Conservation (phyloP, 2,329 filamentous ascomycete genomes). For the Clonostachys rhizophaga region DNA sequence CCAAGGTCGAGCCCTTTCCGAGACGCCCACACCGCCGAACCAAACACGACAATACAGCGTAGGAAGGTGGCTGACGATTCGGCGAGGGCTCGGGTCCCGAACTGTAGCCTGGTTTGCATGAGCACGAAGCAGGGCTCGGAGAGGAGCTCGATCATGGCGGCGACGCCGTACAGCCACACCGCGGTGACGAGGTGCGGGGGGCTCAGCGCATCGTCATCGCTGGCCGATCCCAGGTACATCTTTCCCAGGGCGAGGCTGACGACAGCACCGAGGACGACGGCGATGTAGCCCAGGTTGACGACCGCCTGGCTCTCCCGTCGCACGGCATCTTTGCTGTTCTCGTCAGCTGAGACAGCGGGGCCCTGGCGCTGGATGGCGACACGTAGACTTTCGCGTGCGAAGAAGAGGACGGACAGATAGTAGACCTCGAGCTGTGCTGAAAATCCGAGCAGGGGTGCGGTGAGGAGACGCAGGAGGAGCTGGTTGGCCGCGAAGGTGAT, state of each 20-base stretch:
- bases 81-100: slow-evolving; percentile 73
- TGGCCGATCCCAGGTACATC: slow-evolving; percentile 58
- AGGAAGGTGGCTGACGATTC: slow-evolving; percentile 79
- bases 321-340: slow-evolving; percentile 5
- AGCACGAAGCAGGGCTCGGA: slow-evolving; percentile 88
- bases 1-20: slow-evolving; percentile 48
- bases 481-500: slow-evolving; percentile 93
- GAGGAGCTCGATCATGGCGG: slow-evolving; percentile 67
- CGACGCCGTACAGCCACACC: slow-evolving; percentile 49
- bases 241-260: slow-evolving; percentile 61
- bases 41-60: slow-evolving; percentile 73
- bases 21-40: slow-evolving; percentile 60
- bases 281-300: slow-evolving; percentile 83
- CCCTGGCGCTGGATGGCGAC: slow-evolving; percentile 82
- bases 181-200: slow-evolving; percentile 59
- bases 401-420: slow-evolving; percentile 89
- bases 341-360: slow-evolving; percentile 6
- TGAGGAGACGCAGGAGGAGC: slow-evolving; percentile 80
- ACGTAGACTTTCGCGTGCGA: slow-evolving; percentile 84
- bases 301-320: slow-evolving; percentile 61
- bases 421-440: slow-evolving; percentile 90
- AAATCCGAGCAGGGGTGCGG: slow-evolving; percentile 77
- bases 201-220: slow-evolving; percentile 35
- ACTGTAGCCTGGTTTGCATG: slow-evolving; percentile 75
- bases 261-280: slow-evolving; percentile 62